These are phyloP conservation scores for Polyporus arcularius DNA, from an alignment of 768 basidiomycete species.

Conservation along the genomic window DNA sequence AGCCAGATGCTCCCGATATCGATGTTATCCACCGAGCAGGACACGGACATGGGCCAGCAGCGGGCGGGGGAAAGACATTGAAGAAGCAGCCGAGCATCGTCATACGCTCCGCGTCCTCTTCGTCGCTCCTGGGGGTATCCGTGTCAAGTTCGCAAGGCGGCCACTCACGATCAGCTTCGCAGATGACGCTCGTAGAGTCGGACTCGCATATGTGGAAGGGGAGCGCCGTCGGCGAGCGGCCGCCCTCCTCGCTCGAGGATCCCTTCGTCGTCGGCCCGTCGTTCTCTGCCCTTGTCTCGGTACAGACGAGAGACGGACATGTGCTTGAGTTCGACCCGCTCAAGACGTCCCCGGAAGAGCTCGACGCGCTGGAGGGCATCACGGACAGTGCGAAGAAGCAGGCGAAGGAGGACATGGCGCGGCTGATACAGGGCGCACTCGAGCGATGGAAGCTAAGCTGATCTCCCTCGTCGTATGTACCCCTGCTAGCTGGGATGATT, in stretches of 20 bases:
- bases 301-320: conserved; percentile 81
- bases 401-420: conserved; percentile 73
- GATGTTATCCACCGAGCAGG: neutral
- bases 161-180: conserved; percentile 54
- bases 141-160: conserved; percentile 10
- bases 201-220: conserved; percentile 27
- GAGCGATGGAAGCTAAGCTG: conserved; percentile 70
- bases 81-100: conserved; percentile 40
- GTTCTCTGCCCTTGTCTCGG: conserved; percentile 63
- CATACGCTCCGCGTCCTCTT: conserved; percentile 33
- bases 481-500: too few species aligned
- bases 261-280: conserved; percentile 26
- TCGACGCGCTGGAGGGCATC: conserved; percentile 79
- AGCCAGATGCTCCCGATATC: conserved; percentile 24
- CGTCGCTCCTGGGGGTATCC: conserved; percentile 9
- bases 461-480: neutral
- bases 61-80: conserved; percentile 27
- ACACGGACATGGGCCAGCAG: neutral
- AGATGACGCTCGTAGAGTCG: conserved; percentile 42
- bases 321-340: conserved; percentile 86
- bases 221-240: conserved; percentile 1
- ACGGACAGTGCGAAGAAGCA: conserved; percentile 82
- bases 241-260: conserved; percentile 3
- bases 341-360: conserved; percentile 64
- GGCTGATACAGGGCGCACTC: conserved; percentile 70